Evolutionary conservation across 306 rosid genomes (phyloP).

Genomic region (Prunus kanzakura): DNA sequence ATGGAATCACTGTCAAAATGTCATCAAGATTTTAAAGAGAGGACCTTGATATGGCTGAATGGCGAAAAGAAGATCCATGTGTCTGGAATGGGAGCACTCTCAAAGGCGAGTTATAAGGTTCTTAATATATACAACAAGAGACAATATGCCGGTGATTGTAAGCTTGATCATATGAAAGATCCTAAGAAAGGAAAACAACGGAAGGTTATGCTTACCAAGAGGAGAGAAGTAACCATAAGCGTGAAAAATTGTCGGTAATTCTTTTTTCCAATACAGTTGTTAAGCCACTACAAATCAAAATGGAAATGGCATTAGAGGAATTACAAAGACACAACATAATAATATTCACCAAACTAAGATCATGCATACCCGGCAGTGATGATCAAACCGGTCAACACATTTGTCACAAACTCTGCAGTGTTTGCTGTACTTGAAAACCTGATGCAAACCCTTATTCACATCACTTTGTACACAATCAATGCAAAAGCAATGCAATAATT

Average conservation of each 20-base stretch:
- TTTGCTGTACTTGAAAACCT: constrained; percentile 98
- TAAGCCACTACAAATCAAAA: constrained; percentile 80
- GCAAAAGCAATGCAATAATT: constrained; percentile 4
- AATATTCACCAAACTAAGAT: constrained; percentile 14
- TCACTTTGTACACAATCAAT: not conserved
- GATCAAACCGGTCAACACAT: constrained; percentile 91
- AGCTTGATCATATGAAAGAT: constrained; percentile 8
- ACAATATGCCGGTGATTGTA: constrained; percentile 11
- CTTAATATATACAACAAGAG: not conserved
- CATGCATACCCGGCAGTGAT: constrained; percentile 87
- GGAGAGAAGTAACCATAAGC: constrained; percentile 89
- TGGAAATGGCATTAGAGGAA: constrained; percentile 19
- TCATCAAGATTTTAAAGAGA: not conserved
- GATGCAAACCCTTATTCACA: constrained; percentile 20
- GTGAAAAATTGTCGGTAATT: constrained; percentile 89
- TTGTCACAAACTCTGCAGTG: constrained; percentile 98
- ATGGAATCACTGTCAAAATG: not conserved
- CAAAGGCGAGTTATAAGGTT: not conserved
- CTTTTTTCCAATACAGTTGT: constrained; percentile 86
- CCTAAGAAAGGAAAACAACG: constrained; percentile 13
- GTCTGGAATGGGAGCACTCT: not conserved
- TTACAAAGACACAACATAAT: constrained; percentile 6
- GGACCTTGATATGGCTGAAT: not conserved
- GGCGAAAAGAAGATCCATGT: not conserved
- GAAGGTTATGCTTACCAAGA: constrained; percentile 78